Evolutionary conservation across 2,329 filamentous ascomycete genomes (phyloP).

Genomic region (Boeremia lycopersici): DNA sequence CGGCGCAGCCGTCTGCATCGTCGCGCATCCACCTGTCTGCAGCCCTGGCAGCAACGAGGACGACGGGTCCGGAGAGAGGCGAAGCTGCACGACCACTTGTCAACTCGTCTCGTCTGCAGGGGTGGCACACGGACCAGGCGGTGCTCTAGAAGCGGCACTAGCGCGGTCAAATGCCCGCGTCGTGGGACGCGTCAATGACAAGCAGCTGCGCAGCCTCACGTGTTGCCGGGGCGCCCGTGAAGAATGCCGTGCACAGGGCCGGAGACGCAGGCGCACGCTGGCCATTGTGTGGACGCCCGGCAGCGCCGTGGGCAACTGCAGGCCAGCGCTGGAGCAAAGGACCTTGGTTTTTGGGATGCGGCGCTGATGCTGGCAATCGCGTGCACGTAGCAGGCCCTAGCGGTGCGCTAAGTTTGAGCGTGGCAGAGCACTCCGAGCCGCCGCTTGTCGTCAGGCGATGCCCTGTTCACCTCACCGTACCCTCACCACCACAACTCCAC

Average conservation of each 20-base stretch:
- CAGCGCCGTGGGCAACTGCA: not conserved
- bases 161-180: not conserved
- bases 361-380: slow-evolving; percentile 1
- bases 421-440: not conserved
- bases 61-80: not conserved
- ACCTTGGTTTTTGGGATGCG: slow-evolving; percentile 3
- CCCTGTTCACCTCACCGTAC: slow-evolving; percentile 8
- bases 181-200: slow-evolving; percentile 11
- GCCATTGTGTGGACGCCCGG: slow-evolving; percentile 3
- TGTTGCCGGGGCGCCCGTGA: not conserved
- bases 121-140: not conserved
- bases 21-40: not conserved
- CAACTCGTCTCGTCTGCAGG: not conserved
- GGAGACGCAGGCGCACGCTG: slow-evolving; percentile 1
- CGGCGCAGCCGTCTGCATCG: not conserved
- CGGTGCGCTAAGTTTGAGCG: not conserved
- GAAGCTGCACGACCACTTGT: not conserved
- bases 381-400: not conserved
- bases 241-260: not conserved
- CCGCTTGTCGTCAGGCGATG: slow-evolving; percentile 8
- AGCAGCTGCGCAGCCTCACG: slow-evolving; percentile 4
- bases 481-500: slow-evolving; percentile 29
- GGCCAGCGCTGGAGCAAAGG: slow-evolving; percentile 2
- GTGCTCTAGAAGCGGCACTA: no score
- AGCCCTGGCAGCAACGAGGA: slow-evolving; percentile 19